Evolutionary conservation across 2,329 filamentous ascomycete species (phyloP), one percentile per base, ranked within the genome.

Genomic region (Magnaporthiopsis incrustans): DNA sequence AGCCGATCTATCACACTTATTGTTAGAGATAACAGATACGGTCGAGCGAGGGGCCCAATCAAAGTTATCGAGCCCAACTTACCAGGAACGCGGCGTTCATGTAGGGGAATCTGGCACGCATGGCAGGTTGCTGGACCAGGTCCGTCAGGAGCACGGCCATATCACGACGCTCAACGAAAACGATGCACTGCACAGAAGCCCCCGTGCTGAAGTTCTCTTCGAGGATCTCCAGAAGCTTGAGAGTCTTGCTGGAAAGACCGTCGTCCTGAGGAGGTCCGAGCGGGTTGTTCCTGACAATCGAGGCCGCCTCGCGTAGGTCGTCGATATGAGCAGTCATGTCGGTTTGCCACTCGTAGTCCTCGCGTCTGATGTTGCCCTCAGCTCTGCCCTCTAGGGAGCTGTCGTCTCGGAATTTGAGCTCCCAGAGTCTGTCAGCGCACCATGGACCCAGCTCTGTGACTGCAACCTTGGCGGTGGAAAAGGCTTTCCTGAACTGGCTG

Each of bases 361-460:
- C 63, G 14, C 65, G 62, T 1, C 65, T 38, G 10, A 68, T 63
- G 27, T 68, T 66, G 44, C 69, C 66, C 61, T 73, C 81, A 1
- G 82, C 81, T 65, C 81, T 78, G 64, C 83, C 80, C 61, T 89
- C 82, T 2, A 91, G 77, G 67, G 85, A 89, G 4, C 79, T 77
- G 0, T 84, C 76, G 65, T 89, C 84, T 0, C 82, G 81, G 27
- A 96, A 79, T 15, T 85, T 83, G 38, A 91, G 82, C 63, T 83
- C 80, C 92, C 92, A 97, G 65, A 91, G 87, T 62, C 86, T 81
- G 71, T 99, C 92, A 0, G 92, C 87, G 68, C 90, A 91, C 94
- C 95, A 98, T 3, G 82, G 76, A 0, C 95, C 95, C 4, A 98
- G 80, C 57, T 89, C 82, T 2, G 84, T 82, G 1, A 84, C 85